Evolutionary conservation across 805 yeast species (phyloP).

Genomic region (Kodamaea hsintzibuensis): DNA sequence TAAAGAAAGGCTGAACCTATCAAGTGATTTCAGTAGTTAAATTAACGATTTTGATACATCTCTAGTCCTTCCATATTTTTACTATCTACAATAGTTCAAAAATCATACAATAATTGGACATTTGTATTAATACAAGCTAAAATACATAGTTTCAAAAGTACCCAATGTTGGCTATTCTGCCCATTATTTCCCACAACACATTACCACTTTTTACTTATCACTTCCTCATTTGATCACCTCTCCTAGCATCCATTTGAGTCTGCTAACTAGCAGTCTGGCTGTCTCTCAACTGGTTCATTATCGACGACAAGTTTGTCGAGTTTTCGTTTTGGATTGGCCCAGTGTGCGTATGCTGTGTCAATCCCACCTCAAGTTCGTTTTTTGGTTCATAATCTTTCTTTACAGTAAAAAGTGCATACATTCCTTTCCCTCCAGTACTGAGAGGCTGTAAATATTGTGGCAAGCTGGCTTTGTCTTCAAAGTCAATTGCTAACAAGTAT

Average conservation of each 20-base stretch:
- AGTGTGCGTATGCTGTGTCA: background rate
- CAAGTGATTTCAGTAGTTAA: too few species aligned
- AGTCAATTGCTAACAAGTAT: slow-evolving; percentile 49
- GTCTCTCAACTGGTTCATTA: slow-evolving; percentile 8
- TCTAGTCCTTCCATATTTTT: too few species aligned
- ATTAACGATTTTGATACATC: too few species aligned
- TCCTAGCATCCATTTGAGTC: background rate
- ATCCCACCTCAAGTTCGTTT: slow-evolving; percentile 6
- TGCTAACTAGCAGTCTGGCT: slow-evolving; percentile 3
- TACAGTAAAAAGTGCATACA: slow-evolving; percentile 39
- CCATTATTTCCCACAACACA: background rate
- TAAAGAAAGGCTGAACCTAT: too few species aligned
- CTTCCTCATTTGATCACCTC: too few species aligned
- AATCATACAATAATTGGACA: background rate
- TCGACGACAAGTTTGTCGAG: slow-evolving; percentile 5
- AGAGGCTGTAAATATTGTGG: slow-evolving; percentile 22
- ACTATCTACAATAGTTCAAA: background rate
- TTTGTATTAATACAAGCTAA: slow-evolving; percentile 1
- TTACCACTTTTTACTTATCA: too few species aligned
- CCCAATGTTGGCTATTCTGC: background rate
- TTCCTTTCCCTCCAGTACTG: slow-evolving; percentile 20
- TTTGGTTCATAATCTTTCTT: slow-evolving; percentile 35
- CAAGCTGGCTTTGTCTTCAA: slow-evolving; percentile 17
- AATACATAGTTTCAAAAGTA: background rate
- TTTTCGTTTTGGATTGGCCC: background rate